Evolutionary conservation across 805 yeast genomes (phyloP), one percentile per base, ranked within the genome.

Genomic region (Metschnikowia orientalis): DNA sequence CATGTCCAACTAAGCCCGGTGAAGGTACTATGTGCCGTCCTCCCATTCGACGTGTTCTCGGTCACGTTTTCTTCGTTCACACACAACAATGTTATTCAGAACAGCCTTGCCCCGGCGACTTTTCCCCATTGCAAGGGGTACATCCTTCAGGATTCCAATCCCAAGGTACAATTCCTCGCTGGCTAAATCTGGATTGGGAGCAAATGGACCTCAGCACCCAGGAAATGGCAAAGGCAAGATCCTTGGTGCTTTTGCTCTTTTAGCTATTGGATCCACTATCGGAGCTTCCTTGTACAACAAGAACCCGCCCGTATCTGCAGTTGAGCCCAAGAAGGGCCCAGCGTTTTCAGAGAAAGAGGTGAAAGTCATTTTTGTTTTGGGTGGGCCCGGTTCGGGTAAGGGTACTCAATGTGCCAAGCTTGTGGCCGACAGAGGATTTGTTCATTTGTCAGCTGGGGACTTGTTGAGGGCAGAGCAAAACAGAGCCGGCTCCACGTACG

Each of bases 321-420:
- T 72, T 26, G 81, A 76, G 40, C 62, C 63, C 11, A 42, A 18
- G 24, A 31, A 27, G 11, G 34, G 26, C 10, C 54, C 63, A 18
- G 77, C 81, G 0, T 84, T 84, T 54, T 61, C 72, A 7, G 70
- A 72, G 2, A 76, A 77, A 23, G 79, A 85, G 35, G 78, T 84
- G 18, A 77, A 84, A 17, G 95, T 90, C 4, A 71, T 89, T 17
- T 90, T 86, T 57, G 96, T 90, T 12, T 74, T 90, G 19, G 98
- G 98, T 26, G 97, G 97, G 3, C 97, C 97, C 4, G 97, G 97
- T 13, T 85, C 95, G 18, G 97, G 98, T 26, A 92, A 92, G 56
- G 97, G 98, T 37, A 90, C 98, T 1, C 98, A 90, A 61, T 86
- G 97, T 67, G 81, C 80, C 19, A 84, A 77, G 53, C 70, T 90